Base-by-base conservation (phyloP, 148 eudicot species). In the Vaccinium darrowii region DNA sequence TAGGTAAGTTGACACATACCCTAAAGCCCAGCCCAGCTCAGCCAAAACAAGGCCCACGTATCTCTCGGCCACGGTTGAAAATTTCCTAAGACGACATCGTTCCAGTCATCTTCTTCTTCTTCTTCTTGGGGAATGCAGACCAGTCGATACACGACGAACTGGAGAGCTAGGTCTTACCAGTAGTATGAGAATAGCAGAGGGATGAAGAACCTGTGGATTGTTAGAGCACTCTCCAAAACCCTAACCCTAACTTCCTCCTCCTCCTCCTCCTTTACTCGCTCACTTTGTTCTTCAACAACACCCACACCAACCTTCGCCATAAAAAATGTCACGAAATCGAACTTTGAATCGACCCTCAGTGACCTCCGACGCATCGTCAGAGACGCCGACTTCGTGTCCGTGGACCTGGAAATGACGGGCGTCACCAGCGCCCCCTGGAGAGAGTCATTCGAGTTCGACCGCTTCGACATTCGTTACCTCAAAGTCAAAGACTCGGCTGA, bases 371-470 rank as follows among this genome's bases (percentile, higher is more conserved):
- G 82, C 63, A 95, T 90, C 80, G 92, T 96, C 63, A 85, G 84
- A 5, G 88, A 90, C 57, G 93, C 99, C 21, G 98, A 96, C 79
- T 96, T 96, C 84, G 94, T 96, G 80, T 87, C 99, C 19, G 73
- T 96, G 21, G 99, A 96, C 89, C 89, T 96, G 19, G 99, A 96
- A 75, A 96, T 96, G 99, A 94, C 99, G 27, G 99, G 99, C 19
- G 84, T 96, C 49, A 91, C 95, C 27, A 92, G 94, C 78, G 91
- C 99, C 0, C 98, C 99, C 21, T 96, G 99, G 98, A 90, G 98
- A 19, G 98, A 93, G 87, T 88, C 94, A 0, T 92, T 92, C 72
- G 98, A 94, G 63, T 90, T 91, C 58, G 99, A 96, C 73, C 88
- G 97, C 0, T 62, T 76, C 72, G 98, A 96, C 76, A 85, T 96